Conservation (phyloP, 2,329 filamentous ascomycete species). For the Fusarium torreyae region DNA sequence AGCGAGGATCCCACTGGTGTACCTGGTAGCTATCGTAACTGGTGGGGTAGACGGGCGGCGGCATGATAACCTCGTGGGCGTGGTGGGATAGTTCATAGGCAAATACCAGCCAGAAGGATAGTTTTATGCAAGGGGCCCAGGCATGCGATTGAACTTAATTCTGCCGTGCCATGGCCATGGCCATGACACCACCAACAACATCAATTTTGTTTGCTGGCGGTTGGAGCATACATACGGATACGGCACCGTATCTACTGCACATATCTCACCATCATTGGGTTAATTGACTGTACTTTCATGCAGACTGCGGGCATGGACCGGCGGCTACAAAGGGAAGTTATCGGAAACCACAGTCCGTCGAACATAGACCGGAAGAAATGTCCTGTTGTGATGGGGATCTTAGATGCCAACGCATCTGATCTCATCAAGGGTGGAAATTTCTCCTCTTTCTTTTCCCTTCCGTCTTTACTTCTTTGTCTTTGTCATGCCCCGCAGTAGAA, state of each 20-base stretch:
- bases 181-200: constrained; percentile 12
- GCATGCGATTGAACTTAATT: constrained; percentile 24
- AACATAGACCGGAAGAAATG: constrained; percentile 4
- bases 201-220: constrained; percentile 19
- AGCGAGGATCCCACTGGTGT: constrained; percentile 13
- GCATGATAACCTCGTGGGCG: constrained; percentile 37
- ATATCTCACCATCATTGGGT: constrained; percentile 25
- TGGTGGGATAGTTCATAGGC: constrained; percentile 26
- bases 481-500: constrained; percentile 22
- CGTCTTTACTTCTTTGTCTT: constrained; percentile 10
- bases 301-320: constrained; percentile 11
- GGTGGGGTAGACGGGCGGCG: constrained; percentile 36
- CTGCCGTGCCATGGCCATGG: constrained; percentile 16
- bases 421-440: constrained; percentile 20
- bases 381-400: constrained; percentile 4
- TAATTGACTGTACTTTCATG: constrained; percentile 14
- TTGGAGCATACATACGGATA: constrained; percentile 17
- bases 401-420: constrained; percentile 21
- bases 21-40: constrained; percentile 20
- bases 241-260: constrained; percentile 5
- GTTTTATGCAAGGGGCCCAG: constrained; percentile 40
- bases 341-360: constrained; percentile 6
- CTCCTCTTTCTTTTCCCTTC: constrained; percentile 5
- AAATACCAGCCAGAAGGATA: constrained; percentile 37
- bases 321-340: constrained; percentile 11